Base-by-base conservation (phyloP, 2,329 filamentous ascomycete genomes). In the Pyricularia sp. region DNA sequence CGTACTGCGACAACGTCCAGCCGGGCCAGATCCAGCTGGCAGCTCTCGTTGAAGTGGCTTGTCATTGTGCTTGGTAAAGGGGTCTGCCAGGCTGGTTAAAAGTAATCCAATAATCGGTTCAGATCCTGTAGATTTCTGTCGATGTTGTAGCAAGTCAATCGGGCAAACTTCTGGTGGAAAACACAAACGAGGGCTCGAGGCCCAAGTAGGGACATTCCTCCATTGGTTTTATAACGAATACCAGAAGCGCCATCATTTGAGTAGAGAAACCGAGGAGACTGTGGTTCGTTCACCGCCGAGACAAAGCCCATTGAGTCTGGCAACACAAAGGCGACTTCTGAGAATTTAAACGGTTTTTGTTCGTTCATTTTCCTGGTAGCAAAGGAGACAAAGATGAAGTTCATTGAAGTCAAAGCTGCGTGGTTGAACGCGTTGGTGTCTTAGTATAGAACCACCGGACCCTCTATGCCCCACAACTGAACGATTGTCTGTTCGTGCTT, bases 21-120 rank as follows among this genome's bases (percentile, higher is more conserved):
- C 53, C 10, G 24, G 10, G 53, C 53, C 24, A 26, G 53, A 57
- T 57, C 73, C 71, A 26, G 40, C 40, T n/a, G 40, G 40, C 40
- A 19, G 8, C 40, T 49, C 40, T 49, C 19, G 16, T 49, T 49
- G 19, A 19, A n/a, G 40, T 49, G 5, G 16, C 40, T 49, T 49
- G 40, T 8, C 40, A 49, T 49, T n/a, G 16, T 49, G 19, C 40
- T 49, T 19, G 40, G 8, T n/a, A n/a, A 49, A n/a, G 19, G 40
- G 19, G 7, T 3, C 35, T 40, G 35, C 35, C 9, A 40, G 12
- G 8, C 12, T 40, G 35, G 9, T 40, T 13, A 16, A 13, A 12
- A 4, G 35, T 49, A 49, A 19, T 49, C 1, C n/a, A 6, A 19
- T 49, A n/a, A 6, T 49, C 19, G 8, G 40, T 49, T 40, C 33